Evolutionary conservation across 257 asterid species (phyloP).

Genomic region (Solanum ahanhuiri): DNA sequence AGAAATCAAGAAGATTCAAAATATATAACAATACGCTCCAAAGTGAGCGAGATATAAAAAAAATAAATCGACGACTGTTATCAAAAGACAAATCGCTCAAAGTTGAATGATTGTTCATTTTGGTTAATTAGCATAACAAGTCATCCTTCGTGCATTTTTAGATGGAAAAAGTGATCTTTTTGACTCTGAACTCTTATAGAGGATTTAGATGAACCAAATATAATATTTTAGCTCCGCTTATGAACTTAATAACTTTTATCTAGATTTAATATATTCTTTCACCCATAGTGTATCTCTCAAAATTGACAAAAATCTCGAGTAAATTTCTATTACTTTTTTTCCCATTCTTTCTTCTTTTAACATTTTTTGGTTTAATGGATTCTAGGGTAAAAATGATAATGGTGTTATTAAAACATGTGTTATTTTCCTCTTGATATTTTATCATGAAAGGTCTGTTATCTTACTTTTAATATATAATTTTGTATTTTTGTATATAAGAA

Average conservation of each 20-base stretch:
- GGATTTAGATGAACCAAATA: too few species aligned
- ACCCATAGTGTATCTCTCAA: not conserved
- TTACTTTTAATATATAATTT: not conserved
- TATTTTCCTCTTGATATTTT: not conserved
- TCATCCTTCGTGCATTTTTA: too few species aligned
- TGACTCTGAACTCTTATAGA: too few species aligned
- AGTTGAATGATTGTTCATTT: too few species aligned
- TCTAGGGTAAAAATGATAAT: not conserved
- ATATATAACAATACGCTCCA: too few species aligned
- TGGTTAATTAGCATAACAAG: too few species aligned
- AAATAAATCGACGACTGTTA: rapidly evolving
- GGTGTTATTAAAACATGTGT: not conserved
- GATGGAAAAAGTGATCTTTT: too few species aligned
- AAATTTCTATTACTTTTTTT: not conserved
- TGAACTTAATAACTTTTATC: too few species aligned
- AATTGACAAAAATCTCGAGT: not conserved
- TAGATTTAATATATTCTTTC: too few species aligned
- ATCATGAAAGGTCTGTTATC: not conserved
- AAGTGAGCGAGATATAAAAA: too few species aligned
- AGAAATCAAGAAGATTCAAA: not conserved
- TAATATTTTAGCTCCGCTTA: too few species aligned
- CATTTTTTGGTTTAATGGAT: not conserved
- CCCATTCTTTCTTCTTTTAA: not conserved
- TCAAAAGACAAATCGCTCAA: too few species aligned
- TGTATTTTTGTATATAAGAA: not conserved